A percentile compares a stretch with the other conserved stretches of the same genome.
Conservation (phyloP, 768 basidiomycete genomes). For the Tephrocybe sp. region DNA sequence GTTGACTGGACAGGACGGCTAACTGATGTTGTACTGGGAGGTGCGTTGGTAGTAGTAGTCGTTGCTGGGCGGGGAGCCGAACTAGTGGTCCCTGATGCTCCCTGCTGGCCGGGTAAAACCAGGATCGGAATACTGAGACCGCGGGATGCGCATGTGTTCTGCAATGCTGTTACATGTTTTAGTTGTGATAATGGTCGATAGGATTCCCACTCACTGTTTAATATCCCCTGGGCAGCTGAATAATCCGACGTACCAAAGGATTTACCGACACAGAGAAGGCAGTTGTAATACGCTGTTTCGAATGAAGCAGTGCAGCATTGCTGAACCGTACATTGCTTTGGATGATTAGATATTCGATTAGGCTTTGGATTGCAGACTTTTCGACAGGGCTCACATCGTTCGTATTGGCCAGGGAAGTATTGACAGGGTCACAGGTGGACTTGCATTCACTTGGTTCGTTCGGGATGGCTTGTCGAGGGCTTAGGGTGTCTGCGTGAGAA, state of each 20-base stretch:
- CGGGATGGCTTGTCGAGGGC: slow-evolving; percentile 1
- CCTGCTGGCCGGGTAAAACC: neutral
- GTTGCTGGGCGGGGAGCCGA: neutral
- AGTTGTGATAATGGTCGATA: too few species aligned
- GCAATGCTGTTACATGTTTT: neutral
- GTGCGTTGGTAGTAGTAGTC: neutral
- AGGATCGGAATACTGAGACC: neutral
- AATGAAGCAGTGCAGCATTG: slow-evolving; percentile 42
- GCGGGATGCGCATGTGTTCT: neutral
- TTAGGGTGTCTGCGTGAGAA: neutral
- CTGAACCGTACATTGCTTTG: slow-evolving; percentile 26
- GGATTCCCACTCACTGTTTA: slow-evolving; percentile 18
- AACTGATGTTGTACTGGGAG: neutral
- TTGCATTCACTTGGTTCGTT: slow-evolving; percentile 31
- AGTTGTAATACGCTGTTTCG: slow-evolving; percentile 39
- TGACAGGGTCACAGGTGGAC: slow-evolving; percentile 29
- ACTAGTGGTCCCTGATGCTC: neutral
- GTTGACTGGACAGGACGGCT: neutral
- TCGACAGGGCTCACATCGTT: neutral
- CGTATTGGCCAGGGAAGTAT: slow-evolving; percentile 17
- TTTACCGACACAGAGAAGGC: slow-evolving; percentile 35
- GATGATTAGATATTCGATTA: too few species aligned
- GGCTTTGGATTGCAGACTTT: too few species aligned
- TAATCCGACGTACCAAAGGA: slow-evolving; percentile 23
- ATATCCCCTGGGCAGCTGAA: slow-evolving; percentile 24